Evolutionary conservation across 2,329 filamentous ascomycete genomes (phyloP), one percentile per base, ranked within the genome.

Genomic region (Laburnicola sp.): DNA sequence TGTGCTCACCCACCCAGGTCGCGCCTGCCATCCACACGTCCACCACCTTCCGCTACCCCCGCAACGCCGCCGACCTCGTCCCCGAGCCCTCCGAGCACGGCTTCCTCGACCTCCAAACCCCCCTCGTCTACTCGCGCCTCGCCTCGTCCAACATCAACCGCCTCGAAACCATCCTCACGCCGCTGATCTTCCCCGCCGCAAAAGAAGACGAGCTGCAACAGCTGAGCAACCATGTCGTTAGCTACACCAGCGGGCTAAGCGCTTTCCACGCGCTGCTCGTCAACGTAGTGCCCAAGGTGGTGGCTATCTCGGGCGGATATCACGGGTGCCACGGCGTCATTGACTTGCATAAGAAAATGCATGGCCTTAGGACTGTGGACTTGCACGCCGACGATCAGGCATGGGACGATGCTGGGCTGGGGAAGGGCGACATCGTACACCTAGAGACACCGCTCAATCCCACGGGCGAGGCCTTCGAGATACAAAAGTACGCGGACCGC

Each of bases 371-470:
- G 68, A 82, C 87, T 59, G 79, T 97, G 2, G 81, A 86, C 22
- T 81, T 97, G 4, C 74, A 76, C 54, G 75, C 77, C 35, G 54
- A 60, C 50, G 72, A 76, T 6, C 52, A 58, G 10, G 82, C 87
- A 63, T 89, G 85, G 65, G 78, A 84, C 6, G 78, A 81, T 10
- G 82, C 83, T 35, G 82, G 85, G 30, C 79, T 97, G 2, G 80
- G 85, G 23, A 75, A 82, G 2, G 93, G 93, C 2, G 94, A 97
- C 70, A 78, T 97, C 2, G 81, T 99, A 45, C 90, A 96, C 70
- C 80, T 97, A 44, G 94, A 99, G 76, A 97, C 93, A 3, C 94
- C 94, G 0, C 79, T 97, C 34, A 99, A 99, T 73, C 94, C 94
- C 0, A 87, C 87, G 1, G 94, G 94, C 44, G 86, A 87, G 63